These are phyloP conservation scores for Piromyces finnis DNA, from an alignment of 192 early-diverging fungal species.

Conservation along the genomic window DNA sequence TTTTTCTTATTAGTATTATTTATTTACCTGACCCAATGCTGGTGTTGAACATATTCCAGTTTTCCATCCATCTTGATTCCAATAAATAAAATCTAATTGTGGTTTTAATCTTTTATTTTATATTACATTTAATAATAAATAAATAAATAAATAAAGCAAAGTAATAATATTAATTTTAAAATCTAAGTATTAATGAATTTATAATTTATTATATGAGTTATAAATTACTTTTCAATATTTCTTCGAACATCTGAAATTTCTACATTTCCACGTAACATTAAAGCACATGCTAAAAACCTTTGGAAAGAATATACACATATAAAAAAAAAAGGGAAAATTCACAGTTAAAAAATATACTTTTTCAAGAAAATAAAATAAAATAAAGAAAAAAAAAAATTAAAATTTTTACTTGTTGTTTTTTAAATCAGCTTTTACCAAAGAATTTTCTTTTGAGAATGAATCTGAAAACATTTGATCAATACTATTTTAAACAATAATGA, in stretches of 20 bases:
- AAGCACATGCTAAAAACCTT: slow-evolving; percentile 25
- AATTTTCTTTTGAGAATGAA: slow-evolving; percentile 24
- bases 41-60: slow-evolving; percentile 29
- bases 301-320: too few species aligned
- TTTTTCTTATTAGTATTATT: too few species aligned
- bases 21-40: slow-evolving; percentile 23
- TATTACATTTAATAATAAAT: too few species aligned
- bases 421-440: slow-evolving; percentile 26
- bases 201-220: too few species aligned
- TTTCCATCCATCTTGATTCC: slow-evolving; percentile 42
- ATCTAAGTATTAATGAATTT: too few species aligned
- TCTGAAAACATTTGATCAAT: slow-evolving; percentile 43
- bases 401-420: slow-evolving; percentile 10
- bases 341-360: too few species aligned
- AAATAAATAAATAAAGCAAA: too few species aligned
- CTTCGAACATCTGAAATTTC: slow-evolving; percentile 30
- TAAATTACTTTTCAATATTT: slow-evolving; percentile 23
- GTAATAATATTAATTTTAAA: too few species aligned
- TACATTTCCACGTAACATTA: slow-evolving; percentile 25
- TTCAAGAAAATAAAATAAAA: too few species aligned
- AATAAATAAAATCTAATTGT: slow-evolving; percentile 18
- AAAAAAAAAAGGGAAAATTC: too few species aligned
- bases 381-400: slow-evolving; percentile 2
- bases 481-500: slow-evolving; percentile 2
- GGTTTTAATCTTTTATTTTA: slow-evolving; percentile 11